Evolutionary conservation across 1,284 basidiomycete genomes (phyloP).

Genomic region (Pseudozyma tsukubaensis): DNA sequence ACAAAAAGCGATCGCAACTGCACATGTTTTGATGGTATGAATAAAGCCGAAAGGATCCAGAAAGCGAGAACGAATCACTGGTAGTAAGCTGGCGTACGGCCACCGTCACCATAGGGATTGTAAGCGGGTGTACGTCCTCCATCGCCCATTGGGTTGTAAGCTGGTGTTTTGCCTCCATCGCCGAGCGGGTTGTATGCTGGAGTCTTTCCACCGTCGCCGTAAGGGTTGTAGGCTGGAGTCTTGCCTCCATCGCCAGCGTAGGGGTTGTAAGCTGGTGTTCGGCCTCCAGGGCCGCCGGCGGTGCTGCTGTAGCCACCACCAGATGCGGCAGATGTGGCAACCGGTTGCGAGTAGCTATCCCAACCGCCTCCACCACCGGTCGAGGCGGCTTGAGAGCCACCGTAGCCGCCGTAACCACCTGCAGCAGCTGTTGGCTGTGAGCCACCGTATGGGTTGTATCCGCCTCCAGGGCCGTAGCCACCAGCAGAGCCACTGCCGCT

Average conservation of each 20-base stretch:
- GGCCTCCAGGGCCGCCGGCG: conserved; percentile 19
- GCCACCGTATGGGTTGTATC: conserved; percentile 43
- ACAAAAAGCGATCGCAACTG: neutral
- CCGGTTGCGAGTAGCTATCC: conserved; percentile 39
- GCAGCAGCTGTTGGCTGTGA: conserved; percentile 29
- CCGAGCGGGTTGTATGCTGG: conserved; percentile 47
- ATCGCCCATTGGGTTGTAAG: conserved; percentile 53
- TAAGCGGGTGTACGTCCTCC: conserved; percentile 52
- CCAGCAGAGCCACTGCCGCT: conserved; percentile 25
- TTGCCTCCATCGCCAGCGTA: conserved; percentile 53
- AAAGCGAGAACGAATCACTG: neutral
- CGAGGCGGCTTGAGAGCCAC: conserved; percentile 21
- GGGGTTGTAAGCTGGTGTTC: conserved; percentile 42
- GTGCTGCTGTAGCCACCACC: conserved; percentile 23
- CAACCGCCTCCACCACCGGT: conserved; percentile 21
- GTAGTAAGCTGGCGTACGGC: conserved; percentile 38
- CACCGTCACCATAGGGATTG: conserved; percentile 48
- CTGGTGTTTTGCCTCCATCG: conserved; percentile 64
- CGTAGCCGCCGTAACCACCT: conserved; percentile 20
- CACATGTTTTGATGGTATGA: conserved; percentile 12
- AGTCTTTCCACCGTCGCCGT: conserved; percentile 49
- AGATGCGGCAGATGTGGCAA: conserved; percentile 21
- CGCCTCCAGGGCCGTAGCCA: conserved; percentile 5
- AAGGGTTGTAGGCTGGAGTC: conserved; percentile 59
- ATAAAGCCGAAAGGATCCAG: neutral